Base-by-base conservation (phyloP, 2,329 filamentous ascomycete genomes). In the Alternaria sp. region DNA sequence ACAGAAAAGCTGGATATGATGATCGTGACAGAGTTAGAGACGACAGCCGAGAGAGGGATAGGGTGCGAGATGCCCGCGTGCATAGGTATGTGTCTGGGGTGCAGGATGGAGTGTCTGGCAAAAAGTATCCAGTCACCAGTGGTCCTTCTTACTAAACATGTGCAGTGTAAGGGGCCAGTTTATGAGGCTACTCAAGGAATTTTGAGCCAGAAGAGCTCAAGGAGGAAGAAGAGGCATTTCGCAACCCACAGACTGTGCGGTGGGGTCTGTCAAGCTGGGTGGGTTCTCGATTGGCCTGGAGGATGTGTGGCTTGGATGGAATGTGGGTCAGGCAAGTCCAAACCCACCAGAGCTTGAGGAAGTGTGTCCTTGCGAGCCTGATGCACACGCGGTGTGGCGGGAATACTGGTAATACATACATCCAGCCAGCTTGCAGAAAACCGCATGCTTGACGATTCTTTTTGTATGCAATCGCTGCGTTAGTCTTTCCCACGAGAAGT, bases 71-170 rank as follows among this genome's bases (percentile, higher is more conserved):
- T 51, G 60, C 66, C 17, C 67, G 67, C 26, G 60, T 61, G 57
- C 72, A 75, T 53, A 66, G 74, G 61, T 76, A 77, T 71, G 72
- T 76, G 51, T 51, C 63, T 24, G 70, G 73, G 9, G 71, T 75
- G 51, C 68, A 74, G 59, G 71, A 75, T 50, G 74, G 74, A n/a
- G 73, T 74, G 23, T 66, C 70, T 41, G 74, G 75, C 40, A 50
- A 73, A 23, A 64, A 69, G 57, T 75, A 75, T 66, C 72, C 74
- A 40, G 68, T 73, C 51, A 52, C 51, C 13, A 65, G 54, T 56
- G 56, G 53, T 31, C 37, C 51, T 44, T 56, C 60, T 56, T 71
- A 71, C 66, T 71, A 52, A 71, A 48, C 8, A 21, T 44, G n/a
- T 61, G 31, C 49, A 70, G 68, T 46, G 51, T 63, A 11, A 62